Evolutionary conservation across 495 filamentous ascomycete species (phyloP).

Genomic region (Penicillium daleae): DNA sequence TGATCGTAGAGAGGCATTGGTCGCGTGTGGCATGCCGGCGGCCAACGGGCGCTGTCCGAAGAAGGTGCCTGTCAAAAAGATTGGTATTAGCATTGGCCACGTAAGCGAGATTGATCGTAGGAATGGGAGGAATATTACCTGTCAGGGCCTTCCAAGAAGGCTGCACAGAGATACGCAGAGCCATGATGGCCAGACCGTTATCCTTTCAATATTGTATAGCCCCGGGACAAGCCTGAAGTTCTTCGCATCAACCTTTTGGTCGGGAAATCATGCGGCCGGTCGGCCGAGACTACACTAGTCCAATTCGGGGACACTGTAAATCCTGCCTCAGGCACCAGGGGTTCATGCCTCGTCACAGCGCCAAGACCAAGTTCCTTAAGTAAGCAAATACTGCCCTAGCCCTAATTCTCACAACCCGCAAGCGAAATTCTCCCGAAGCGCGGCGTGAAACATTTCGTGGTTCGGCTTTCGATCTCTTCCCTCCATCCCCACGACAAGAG

Average conservation of each 20-base stretch:
- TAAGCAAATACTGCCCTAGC: slow-evolving; percentile 37
- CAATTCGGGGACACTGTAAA: slow-evolving; percentile 6
- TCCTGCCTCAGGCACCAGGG: slow-evolving; percentile 21
- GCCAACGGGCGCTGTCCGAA: slow-evolving; percentile 37
- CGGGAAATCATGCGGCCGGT: slow-evolving; percentile 41
- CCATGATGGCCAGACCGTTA: slow-evolving; percentile 56
- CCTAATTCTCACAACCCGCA: slow-evolving; percentile 49
- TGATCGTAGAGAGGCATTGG: slow-evolving; percentile 40
- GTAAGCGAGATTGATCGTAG: background rate
- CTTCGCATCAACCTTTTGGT: slow-evolving; percentile 31
- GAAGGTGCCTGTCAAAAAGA: slow-evolving; percentile 35
- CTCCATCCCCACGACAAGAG: slow-evolving; percentile 53
- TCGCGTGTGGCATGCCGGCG: slow-evolving; percentile 36
- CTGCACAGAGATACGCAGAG: slow-evolving; percentile 69
- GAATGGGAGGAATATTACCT: slow-evolving; percentile 47
- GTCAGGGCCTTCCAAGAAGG: slow-evolving; percentile 65
- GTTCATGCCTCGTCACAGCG: background rate
- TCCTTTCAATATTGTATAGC: slow-evolving; percentile 9
- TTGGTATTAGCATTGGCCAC: slow-evolving; percentile 8
- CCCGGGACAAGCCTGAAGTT: slow-evolving; percentile 27
- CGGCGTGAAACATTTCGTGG: slow-evolving; percentile 37
- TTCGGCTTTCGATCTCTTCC: slow-evolving; percentile 42
- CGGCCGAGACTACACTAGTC: slow-evolving; percentile 31
- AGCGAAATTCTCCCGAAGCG: slow-evolving; percentile 45
- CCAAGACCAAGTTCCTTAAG: slow-evolving; percentile 10